A percentile compares a stretch with the other conserved stretches of the same genome.
Conservation (phyloP, 164 flowering plant species). For the Amborella trichopoda region DNA sequence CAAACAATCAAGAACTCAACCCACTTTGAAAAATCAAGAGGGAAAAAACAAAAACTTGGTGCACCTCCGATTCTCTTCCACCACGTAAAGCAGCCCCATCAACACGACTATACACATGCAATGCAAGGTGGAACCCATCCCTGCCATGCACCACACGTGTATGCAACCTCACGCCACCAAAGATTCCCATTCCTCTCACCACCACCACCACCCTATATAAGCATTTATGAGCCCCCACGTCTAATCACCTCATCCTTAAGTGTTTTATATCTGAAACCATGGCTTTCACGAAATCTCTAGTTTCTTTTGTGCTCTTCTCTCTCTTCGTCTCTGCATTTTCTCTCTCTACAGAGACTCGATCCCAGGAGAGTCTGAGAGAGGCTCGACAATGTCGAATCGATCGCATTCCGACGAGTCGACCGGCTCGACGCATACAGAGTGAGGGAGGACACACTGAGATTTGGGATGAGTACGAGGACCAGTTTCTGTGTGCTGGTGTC, state of each 20-base stretch:
- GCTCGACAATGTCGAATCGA: slow-evolving; percentile 21
- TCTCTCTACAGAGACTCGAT: not conserved
- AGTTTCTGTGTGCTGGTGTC: slow-evolving; percentile 31
- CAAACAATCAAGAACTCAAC: no score
- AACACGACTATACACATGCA: not conserved
- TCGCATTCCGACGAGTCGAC: slow-evolving; percentile 12
- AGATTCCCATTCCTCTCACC: not conserved
- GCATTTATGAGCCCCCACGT: no score
- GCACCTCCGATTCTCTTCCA: no score
- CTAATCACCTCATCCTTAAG: no score
- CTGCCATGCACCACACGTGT: not conserved
- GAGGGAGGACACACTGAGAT: slow-evolving; percentile 30
- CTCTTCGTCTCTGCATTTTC: slow-evolving; percentile 11
- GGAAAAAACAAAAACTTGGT: no score
- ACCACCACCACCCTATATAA: not conserved
- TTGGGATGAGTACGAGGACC: slow-evolving; percentile 23
- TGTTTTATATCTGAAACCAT: not conserved
- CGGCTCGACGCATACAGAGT: slow-evolving; percentile 12
- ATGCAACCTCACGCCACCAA: not conserved
- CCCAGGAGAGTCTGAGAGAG: slow-evolving; percentile 5
- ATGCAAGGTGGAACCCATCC: not conserved
- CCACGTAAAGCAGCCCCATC: no score
- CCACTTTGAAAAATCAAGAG: no score
- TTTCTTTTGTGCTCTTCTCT: slow-evolving; percentile 5
- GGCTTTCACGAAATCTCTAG: not conserved